Evolutionary conservation across 345 rosid species (phyloP).

Genomic region (Lepidium aucheri): DNA sequence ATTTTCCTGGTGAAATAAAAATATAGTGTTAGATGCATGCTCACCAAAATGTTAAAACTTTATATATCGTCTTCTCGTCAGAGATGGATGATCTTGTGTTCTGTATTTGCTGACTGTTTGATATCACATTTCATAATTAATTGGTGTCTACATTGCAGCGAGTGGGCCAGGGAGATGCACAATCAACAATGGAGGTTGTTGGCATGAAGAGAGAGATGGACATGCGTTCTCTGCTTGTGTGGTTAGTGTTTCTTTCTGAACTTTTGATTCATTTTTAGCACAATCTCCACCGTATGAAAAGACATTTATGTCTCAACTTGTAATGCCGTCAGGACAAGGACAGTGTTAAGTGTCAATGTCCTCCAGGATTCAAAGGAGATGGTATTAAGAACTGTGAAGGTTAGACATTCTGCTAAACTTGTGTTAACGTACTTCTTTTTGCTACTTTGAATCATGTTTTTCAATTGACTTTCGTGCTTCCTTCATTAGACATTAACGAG

Average conservation of each 20-base stretch:
- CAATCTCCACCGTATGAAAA: neutral
- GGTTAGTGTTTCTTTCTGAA: conserved; percentile 38
- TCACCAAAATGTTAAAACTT: neutral
- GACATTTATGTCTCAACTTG: conserved; percentile 11
- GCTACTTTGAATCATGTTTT: neutral
- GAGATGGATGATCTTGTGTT: neutral
- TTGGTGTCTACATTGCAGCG: conserved; percentile 25
- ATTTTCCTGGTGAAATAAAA: neutral
- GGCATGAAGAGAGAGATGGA: conserved; percentile 52
- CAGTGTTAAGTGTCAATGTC: conserved; percentile 73
- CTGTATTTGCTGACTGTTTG: neutral
- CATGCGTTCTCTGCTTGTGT: conserved; percentile 59
- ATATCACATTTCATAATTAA: neutral
- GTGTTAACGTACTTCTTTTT: neutral
- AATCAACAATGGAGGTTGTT: conserved; percentile 68
- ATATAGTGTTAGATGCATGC: neutral
- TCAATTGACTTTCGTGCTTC: neutral
- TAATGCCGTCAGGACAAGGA: conserved; percentile 51
- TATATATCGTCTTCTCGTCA: neutral
- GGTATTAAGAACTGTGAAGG: conserved; percentile 79
- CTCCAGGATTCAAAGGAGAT: conserved; percentile 85
- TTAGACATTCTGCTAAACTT: conserved; percentile 21
- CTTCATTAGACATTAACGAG: conserved; percentile 65
- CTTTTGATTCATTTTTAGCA: neutral
- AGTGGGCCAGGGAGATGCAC: conserved; percentile 64